Conservation (phyloP, 2,329 filamentous ascomycete genomes). For the Cladophialophora yegresii region DNA sequence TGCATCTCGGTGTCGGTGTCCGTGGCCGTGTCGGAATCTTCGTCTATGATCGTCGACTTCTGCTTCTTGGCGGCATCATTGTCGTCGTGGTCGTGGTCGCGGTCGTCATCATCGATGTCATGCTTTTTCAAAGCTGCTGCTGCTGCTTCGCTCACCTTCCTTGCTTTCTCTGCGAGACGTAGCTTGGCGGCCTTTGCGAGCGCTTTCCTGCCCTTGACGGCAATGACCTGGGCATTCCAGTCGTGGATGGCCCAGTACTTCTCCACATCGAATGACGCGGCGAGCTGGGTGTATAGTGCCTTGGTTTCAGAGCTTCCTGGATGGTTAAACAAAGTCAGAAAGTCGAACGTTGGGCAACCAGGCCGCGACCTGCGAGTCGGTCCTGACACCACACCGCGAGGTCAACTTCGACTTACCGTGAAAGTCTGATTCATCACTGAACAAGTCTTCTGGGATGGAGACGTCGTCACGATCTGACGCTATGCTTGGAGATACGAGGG, state of each 20-base stretch:
- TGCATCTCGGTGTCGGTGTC: neutral
- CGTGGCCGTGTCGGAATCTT: too few species aligned
- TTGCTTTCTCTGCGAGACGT: conserved; percentile 2
- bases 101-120: neutral
- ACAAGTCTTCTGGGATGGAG: conserved; percentile 34
- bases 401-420: conserved; percentile 41
- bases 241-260: conserved; percentile 51
- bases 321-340: neutral
- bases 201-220: conserved; percentile 14
- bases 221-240: conserved; percentile 31
- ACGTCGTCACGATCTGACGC: neutral
- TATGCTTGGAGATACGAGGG: neutral
- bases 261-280: conserved; percentile 54
- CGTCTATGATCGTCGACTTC: conserved; percentile 1
- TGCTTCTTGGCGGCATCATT: neutral
- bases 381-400: neutral
- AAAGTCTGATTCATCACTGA: conserved; percentile 51
- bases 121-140: neutral
- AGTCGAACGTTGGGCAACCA: neutral
- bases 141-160: conserved; percentile 11
- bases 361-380: neutral
- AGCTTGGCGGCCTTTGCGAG: conserved; percentile 11
- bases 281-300: conserved; percentile 53
- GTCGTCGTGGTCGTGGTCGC: neutral
- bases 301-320: conserved; percentile 60